Base-by-base conservation (phyloP, 1,284 basidiomycete species). In the Cystobasidium slooffiae region DNA sequence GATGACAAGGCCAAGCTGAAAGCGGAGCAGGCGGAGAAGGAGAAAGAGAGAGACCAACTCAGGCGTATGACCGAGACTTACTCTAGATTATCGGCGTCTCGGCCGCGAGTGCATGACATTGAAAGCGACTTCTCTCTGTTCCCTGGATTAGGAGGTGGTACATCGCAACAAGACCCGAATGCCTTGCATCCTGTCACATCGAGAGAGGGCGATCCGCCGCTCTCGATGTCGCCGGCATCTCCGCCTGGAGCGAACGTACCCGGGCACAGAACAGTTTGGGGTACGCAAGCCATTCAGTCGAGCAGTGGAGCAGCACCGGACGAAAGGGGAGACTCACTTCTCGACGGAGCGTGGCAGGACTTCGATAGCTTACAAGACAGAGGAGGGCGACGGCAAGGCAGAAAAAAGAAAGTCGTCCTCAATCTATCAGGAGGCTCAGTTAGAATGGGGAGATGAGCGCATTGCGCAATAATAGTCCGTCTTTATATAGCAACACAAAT, bases 1-100 rank as follows among this genome's bases (percentile, higher is more conserved):
- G 94, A 97, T 80, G 93, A 96, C 80, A 86, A 88, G 53, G 93
- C 93, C 0, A 89, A 89, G 67, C 84, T 84, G 0, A 85, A 88
- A 18, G 91, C 90, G n/a, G 93, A 96, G 75, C 72, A 75, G 47
- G 75, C 75, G 63, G 78, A 78, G 22, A 53, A 43, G 12, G 91
- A 92, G 81, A 86, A 85, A 16, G 84, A 85, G 76, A 66, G 82
- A 74, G 90, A 91, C n/a, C 49, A 41, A 14, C 55, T 63, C 47
- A 63, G 37, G 22, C 9, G 51, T 3, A 41, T 66, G 64, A 49
- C 64, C 1, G 64, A 66, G 39, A 43, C 9, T 31, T 66, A 66
- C 37, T 66, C 64, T 8, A 51, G 64, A 16, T 22, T 66, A 20
- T 66, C 64, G 22, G 64, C 64, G 8, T 66, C 64, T n/a, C 7